phyloP scores from a whole-genome alignment of 2,329 filamentous ascomycete species.

The Neopestalotiopsis clavispora region DNA sequence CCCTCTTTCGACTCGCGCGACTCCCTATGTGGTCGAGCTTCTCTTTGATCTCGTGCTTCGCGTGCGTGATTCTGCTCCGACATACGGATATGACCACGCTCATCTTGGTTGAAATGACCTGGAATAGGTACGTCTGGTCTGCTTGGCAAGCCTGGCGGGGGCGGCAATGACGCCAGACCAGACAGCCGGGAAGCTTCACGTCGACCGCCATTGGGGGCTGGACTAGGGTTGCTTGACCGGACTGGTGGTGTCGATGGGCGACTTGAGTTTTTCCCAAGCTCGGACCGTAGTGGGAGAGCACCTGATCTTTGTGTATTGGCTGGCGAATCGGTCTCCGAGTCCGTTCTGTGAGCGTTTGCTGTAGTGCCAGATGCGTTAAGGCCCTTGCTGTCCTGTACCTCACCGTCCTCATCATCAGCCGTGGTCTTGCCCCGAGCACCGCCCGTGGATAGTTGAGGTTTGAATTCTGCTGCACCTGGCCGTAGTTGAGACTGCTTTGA shows the following conservation, averaged over 20 bases:
- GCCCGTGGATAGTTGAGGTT: constrained; percentile 40
- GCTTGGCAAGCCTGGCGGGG: constrained; percentile 51
- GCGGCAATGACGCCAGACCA: constrained; percentile 29
- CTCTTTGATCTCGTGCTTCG: constrained; percentile 29
- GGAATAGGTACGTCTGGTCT: constrained; percentile 63
- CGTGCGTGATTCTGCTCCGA: constrained; percentile 28
- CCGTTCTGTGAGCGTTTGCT: constrained; percentile 26
- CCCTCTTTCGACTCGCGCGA: constrained; percentile 42
- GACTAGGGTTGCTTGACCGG: constrained; percentile 23
- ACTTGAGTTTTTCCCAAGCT: constrained; percentile 23
- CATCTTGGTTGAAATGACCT: constrained; percentile 50
- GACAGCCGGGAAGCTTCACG: constrained; percentile 37
- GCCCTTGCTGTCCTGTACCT: constrained; percentile 66
- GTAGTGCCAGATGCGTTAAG: constrained; percentile 2
- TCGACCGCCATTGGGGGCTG: constrained; percentile 27
- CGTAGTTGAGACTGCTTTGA: constrained; percentile 51
- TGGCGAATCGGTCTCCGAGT: constrained; percentile 22
- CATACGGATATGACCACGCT: constrained; percentile 46
- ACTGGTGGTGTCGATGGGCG: constrained; percentile 24
- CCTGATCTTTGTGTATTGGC: constrained; percentile 23
- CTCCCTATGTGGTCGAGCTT: constrained; percentile 28
- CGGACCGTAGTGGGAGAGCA: constrained; percentile 27
- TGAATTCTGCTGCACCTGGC: constrained; percentile 68
- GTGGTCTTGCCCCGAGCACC: constrained; percentile 36
- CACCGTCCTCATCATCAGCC: constrained; percentile 71